A percentile compares a stretch with the other conserved stretches of the same genome.
These are phyloP conservation scores for Saxispiralis lemnorum DNA, from an alignment of 495 filamentous ascomycete genomes.

Conservation along the genomic window DNA sequence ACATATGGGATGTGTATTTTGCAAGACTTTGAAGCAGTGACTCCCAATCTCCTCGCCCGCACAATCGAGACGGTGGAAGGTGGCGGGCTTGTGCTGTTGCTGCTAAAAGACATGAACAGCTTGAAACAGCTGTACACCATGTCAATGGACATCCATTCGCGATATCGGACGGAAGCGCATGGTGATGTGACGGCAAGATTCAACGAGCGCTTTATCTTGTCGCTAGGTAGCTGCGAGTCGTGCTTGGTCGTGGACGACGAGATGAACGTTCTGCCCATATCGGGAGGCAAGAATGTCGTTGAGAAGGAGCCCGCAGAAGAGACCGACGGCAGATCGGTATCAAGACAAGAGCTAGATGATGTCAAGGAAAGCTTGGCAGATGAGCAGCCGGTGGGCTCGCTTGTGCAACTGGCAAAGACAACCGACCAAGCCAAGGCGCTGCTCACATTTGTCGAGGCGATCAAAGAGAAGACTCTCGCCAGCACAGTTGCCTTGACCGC, in stretches of 20 bases:
- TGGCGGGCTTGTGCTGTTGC: constrained; percentile 73
- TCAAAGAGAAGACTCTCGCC: constrained; percentile 84
- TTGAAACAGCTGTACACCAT: constrained; percentile 94
- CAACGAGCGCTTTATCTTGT: constrained; percentile 94
- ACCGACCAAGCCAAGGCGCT: constrained; percentile 91
- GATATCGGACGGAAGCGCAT: constrained; percentile 93
- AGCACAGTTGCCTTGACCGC: constrained; percentile 90
- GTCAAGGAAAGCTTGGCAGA: constrained; percentile 79
- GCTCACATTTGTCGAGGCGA: constrained; percentile 87
- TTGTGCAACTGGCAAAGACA: constrained; percentile 71
- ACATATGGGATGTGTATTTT: constrained; percentile 98
- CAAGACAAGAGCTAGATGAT: constrained; percentile 60
- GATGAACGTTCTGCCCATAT: constrained; percentile 91
- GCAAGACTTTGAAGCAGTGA: constrained; percentile 96
- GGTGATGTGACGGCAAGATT: constrained; percentile 89
- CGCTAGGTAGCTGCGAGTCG: constrained; percentile 78
- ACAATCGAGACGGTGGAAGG: constrained; percentile 97
- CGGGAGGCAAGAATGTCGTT: constrained; percentile 74
- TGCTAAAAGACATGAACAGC: constrained; percentile 92
- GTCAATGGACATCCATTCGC: constrained; percentile 93
- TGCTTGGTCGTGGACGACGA: constrained; percentile 97
- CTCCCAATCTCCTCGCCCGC: constrained; percentile 82
- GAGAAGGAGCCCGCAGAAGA: constrained; percentile 50
- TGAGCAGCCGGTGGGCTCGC: constrained; percentile 64
- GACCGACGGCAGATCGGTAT: constrained; percentile 44